Percentiles rank a stretch among this genome's conserved stretches.
These are phyloP conservation scores for Diplosphaera chodatii DNA, from an alignment of 139 green algal species.

Conservation along the genomic window DNA sequence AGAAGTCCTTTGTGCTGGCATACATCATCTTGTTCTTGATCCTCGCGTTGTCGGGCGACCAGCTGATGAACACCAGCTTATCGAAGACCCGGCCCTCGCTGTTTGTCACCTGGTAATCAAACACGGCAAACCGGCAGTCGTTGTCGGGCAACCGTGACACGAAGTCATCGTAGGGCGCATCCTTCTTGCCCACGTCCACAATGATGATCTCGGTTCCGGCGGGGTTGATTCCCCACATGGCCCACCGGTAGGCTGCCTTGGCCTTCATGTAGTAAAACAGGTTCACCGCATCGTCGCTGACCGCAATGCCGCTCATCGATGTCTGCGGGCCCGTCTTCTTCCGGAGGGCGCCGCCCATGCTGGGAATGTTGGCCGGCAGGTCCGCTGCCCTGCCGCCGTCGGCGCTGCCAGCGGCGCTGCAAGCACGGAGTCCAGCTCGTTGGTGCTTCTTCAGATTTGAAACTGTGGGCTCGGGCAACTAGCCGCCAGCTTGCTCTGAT, in stretches of 20 bases:
- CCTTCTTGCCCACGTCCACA: slow-evolving; percentile 49
- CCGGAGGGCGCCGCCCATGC: slow-evolving; percentile 28
- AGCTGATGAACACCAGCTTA: slow-evolving; percentile 84
- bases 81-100: slow-evolving; percentile 60
- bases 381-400: not conserved
- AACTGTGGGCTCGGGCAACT: too few species aligned
- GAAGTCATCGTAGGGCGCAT: slow-evolving; percentile 65
- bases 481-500: too few species aligned
- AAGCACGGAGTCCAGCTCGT: too few species aligned
- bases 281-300: slow-evolving; percentile 73
- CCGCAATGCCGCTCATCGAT: slow-evolving; percentile 81
- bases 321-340: slow-evolving; percentile 36
- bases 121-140: slow-evolving; percentile 80
- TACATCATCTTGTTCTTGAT: slow-evolving; percentile 89
- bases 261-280: slow-evolving; percentile 82
- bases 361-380: slow-evolving; percentile 39
- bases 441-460: too few species aligned
- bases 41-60: slow-evolving; percentile 60
- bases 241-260: slow-evolving; percentile 66
- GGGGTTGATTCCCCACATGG: slow-evolving; percentile 73
- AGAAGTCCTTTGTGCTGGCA: slow-evolving; percentile 82
- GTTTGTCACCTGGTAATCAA: slow-evolving; percentile 70
- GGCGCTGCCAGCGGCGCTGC: too few species aligned
- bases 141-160: slow-evolving; percentile 47
- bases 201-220: slow-evolving; percentile 62